These are phyloP conservation scores for Mycena latifolia DNA, from an alignment of 768 basidiomycete species.

Conservation along the genomic window DNA sequence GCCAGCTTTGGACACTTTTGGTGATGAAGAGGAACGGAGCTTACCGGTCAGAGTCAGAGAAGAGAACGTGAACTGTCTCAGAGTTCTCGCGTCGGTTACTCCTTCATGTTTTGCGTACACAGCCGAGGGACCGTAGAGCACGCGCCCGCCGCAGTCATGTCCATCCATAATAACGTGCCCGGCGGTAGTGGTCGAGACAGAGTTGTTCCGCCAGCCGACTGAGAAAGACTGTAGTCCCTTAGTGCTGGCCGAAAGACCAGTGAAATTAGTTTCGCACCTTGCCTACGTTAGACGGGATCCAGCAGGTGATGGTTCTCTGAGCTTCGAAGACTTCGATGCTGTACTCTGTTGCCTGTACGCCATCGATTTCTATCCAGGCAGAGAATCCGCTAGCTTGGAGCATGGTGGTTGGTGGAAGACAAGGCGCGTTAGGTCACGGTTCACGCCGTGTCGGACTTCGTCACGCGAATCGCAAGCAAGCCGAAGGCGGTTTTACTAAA, in stretches of 20 bases:
- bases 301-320: conserved; percentile 20
- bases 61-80: conserved; percentile 24
- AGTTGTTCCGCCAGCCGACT: conserved; percentile 23
- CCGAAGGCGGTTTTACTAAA: no score
- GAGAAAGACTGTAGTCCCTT: not conserved
- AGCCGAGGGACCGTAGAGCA: conserved; percentile 4
- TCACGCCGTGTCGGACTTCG: no score
- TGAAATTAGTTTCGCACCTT: conserved; percentile 6
- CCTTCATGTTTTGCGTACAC: conserved; percentile 9
- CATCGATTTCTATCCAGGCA: conserved; percentile 23
- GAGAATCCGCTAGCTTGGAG: conserved; percentile 8
- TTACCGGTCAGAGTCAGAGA: no score
- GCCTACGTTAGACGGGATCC: conserved; percentile 26
- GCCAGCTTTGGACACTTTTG: no score
- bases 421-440: no score
- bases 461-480: no score
- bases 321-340: not conserved
- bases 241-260: no score
- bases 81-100: conserved; percentile 13
- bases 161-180: conserved; percentile 31
- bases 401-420: conserved; percentile 1
- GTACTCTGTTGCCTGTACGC: not conserved
- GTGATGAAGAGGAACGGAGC: no score
- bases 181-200: conserved; percentile 2
- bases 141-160: conserved; percentile 26